Conservation (phyloP, 2,329 filamentous ascomycete species). For the Trichoderma sp. region DNA sequence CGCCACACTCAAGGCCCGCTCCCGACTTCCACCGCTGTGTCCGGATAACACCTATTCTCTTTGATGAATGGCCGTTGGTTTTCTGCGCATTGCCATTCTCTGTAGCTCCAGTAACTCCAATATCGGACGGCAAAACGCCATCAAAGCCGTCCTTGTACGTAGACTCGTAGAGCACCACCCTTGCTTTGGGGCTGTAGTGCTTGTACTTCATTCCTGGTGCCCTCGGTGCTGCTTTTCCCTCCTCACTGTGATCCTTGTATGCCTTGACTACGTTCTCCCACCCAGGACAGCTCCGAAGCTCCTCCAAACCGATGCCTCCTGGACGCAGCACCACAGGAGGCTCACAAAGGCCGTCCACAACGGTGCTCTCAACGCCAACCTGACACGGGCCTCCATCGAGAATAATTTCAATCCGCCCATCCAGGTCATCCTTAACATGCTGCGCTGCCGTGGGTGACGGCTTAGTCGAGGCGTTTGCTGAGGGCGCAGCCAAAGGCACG, state of each 20-base stretch:
- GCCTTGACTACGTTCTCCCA: constrained; percentile 78
- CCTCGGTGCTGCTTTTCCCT: constrained; percentile 64
- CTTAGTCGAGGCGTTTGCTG: constrained; percentile 90
- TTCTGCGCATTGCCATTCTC: constrained; percentile 19
- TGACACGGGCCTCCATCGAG: constrained; percentile 83
- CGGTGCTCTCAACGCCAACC: constrained; percentile 94
- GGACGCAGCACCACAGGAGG: constrained; percentile 83
- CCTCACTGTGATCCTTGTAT: constrained; percentile 73
- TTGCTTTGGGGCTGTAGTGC: constrained; percentile 90
- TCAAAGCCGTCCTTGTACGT: constrained; percentile 35
- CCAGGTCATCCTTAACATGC: constrained; percentile 83
- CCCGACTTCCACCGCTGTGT: constrained; percentile 53
- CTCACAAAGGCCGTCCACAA: constrained; percentile 82
- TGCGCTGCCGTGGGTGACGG: constrained; percentile 88
- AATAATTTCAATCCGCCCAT: constrained; percentile 79
- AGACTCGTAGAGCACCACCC: constrained; percentile 77
- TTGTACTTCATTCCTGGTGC: constrained; percentile 99
- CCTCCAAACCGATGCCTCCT: constrained; percentile 81
- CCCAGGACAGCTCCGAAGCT: constrained; percentile 68
- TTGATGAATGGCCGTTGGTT: constrained; percentile 49
- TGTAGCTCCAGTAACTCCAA: constrained; percentile 26
- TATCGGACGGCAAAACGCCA: constrained; percentile 39
- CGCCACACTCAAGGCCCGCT: constrained; percentile 49
- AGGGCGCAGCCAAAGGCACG: constrained; percentile 82
- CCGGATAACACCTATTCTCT: constrained; percentile 52